Base-by-base conservation (phyloP, 2,329 filamentous ascomycete species). In the Hymenotorrendiella dingleyae region DNA sequence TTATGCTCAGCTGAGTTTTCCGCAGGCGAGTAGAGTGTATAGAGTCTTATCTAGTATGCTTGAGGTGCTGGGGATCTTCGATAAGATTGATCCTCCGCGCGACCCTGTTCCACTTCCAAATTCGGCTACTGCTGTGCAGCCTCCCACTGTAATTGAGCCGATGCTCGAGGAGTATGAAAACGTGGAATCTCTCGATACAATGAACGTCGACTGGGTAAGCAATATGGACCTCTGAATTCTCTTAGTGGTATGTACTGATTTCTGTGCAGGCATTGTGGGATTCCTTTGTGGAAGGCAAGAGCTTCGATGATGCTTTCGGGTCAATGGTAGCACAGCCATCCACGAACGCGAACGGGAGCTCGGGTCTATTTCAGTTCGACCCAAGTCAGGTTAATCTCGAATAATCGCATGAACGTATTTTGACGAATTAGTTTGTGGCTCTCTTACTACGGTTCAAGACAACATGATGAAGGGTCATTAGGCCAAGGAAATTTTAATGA, bases 161-260 rank as follows among this genome's bases (percentile, higher is more conserved):
- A 29, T 8, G 50, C 21, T 48, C 50, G 8, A 35, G 46, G 9
- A 32, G 3, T 20, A 34, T 39, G 42, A 28, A 17, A 40, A 23
- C 37, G 17, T 33, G 19, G 24, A 23, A 24, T 41, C 40, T 12
- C 29, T 36, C 16, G 21, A 42, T 20, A 46, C 52, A 7, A 53
- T 58, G 46, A 53, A 59, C 22, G 48, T 61, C 38, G 57, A 61
- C 26, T 61, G 57, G 56, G 56, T 60, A 33, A 33, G 48, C 17
- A 20, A 12, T 47, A 12, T 2, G 3, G 11, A 20, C 17, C 14
- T 26, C 3, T 27, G 9, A 7, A 14, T 32, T 30, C 12, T 29
- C 33, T 45, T 21, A 44, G 23, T 11, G 16, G n/a, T 43, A 28
- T 39, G 48, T 22, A 50, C 36, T 22, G 11, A 21, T 16, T 27